Evolutionary conservation across 1,139 yeast species (phyloP), one percentile per base, ranked within the genome.

Genomic region (Casaregolazyma suthepensis): DNA sequence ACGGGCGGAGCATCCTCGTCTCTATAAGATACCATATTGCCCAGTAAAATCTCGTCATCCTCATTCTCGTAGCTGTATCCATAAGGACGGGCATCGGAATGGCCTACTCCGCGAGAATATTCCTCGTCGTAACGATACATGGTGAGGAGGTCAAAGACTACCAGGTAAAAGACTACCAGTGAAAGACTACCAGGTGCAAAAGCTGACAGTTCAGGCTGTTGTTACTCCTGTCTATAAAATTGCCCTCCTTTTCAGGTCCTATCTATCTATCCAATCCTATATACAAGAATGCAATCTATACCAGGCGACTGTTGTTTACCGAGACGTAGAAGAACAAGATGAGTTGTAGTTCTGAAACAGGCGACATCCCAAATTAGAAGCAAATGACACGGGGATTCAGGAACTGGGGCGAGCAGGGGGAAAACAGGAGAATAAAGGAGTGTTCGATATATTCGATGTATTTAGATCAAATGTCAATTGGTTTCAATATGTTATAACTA

Each of bases 61-160:
- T 44, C 52, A 22, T 49, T 44, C 22, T 49, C 52, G 20, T 49
- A 49, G 44, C 52, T 49, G 23, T 19, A 17, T 17, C 48, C 48
- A 22, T 43, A 31, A 26, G 37, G n/a, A 40, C 22, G 43, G 3
- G 7, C 38, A 43, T 47, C 23, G 2, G 26, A 26, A 3, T 43
- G 45, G 20, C 50, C 50, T 38, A 47, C 26, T n/a, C 50, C 50
- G 17, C 50, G 38, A 22, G 50, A 47, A 22, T 47, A 47, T 13
- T 45, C 48, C 15, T 47, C 45, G 12, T 47, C 50, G 15, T 47
- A 47, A 5, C 50, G 31, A 22, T 47, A 20, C 42, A 47, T 43
- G 45, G 45, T 9, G 50, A 35, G 13, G 2, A 6, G 13, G 40
- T 17, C 13, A 13, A n/a, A n/a, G n/a, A n/a, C n/a, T n/a, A n/a